phyloP scores from a whole-genome alignment of 2,329 filamentous ascomycete species.

The Pezicula carpinea region DNA sequence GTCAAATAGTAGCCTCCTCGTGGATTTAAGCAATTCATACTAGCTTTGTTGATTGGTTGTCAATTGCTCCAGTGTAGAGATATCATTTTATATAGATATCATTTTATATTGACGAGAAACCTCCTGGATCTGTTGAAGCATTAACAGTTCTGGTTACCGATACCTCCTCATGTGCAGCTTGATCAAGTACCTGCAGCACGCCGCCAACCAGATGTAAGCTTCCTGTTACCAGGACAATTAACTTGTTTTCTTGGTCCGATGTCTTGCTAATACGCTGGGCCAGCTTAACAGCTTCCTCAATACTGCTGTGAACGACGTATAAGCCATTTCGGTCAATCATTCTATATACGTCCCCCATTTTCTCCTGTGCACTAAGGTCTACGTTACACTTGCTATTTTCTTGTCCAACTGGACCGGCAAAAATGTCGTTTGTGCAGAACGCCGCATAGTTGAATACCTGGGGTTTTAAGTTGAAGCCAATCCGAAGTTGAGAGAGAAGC shows the following conservation, averaged over 20 bases:
- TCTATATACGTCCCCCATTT: slow-evolving; percentile 57
- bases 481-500: slow-evolving; percentile 42
- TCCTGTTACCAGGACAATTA: slow-evolving; percentile 71
- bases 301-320: slow-evolving; percentile 56
- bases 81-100: no score
- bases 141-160: no score
- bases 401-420: slow-evolving; percentile 33
- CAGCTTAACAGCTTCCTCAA: slow-evolving; percentile 61
- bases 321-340: slow-evolving; percentile 42
- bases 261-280: slow-evolving; percentile 41
- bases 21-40: no score
- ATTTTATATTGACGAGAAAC: no score
- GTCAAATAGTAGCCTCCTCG: no score
- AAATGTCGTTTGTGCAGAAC: slow-evolving; percentile 74
- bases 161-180: no score
- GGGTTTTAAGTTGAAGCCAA: no score
- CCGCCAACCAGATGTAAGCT: slow-evolving; percentile 82
- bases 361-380: slow-evolving; percentile 61
- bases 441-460: slow-evolving; percentile 64
- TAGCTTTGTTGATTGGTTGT: no score
- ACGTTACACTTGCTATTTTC: slow-evolving; percentile 30
- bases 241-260: slow-evolving; percentile 31
- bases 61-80: no score
- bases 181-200: slow-evolving; percentile 60
- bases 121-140: no score